phyloP scores from a whole-genome alignment of 768 basidiomycete species.

The Floccularia luteovirens region DNA sequence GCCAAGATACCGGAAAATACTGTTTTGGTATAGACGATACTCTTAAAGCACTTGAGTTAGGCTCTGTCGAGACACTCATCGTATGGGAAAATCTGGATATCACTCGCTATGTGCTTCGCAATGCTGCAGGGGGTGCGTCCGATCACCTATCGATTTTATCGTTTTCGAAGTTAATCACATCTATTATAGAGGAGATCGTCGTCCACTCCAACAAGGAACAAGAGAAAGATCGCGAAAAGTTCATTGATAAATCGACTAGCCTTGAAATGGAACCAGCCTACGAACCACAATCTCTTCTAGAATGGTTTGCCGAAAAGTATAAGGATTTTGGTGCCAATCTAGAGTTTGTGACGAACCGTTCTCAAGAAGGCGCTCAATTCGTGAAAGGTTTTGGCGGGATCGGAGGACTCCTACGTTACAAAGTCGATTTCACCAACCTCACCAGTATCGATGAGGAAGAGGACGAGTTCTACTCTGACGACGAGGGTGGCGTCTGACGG shows the following conservation, averaged over 20 bases:
- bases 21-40: constrained; percentile 98
- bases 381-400: constrained; percentile 99
- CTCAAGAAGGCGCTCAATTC: constrained; percentile 96
- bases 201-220: constrained; percentile 74
- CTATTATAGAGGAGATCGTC: constrained; percentile 66
- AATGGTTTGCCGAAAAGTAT: constrained; percentile 99
- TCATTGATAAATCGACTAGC: constrained; percentile 90
- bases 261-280: constrained; percentile 87
- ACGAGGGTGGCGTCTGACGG: constrained; percentile 81
- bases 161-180: constrained; percentile 1
- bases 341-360: constrained; percentile 93
- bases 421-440: constrained; percentile 90
- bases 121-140: constrained; percentile 80
- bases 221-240: constrained; percentile 92
- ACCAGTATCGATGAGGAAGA: constrained; percentile 72
- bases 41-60: constrained; percentile 91
- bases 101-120: constrained; percentile 81
- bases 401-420: constrained; percentile 92
- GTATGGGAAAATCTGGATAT: constrained; percentile 98
- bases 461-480: constrained; percentile 79
- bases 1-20: constrained; percentile 92
- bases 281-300: constrained; percentile 84
- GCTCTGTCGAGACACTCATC: constrained; percentile 93
- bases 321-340: constrained; percentile 95
- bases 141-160: neutral